Percentiles rank a stretch among this genome's conserved stretches.
phyloP scores from a whole-genome alignment of 257 asterid genomes.

The Solanum medicagineum region DNA sequence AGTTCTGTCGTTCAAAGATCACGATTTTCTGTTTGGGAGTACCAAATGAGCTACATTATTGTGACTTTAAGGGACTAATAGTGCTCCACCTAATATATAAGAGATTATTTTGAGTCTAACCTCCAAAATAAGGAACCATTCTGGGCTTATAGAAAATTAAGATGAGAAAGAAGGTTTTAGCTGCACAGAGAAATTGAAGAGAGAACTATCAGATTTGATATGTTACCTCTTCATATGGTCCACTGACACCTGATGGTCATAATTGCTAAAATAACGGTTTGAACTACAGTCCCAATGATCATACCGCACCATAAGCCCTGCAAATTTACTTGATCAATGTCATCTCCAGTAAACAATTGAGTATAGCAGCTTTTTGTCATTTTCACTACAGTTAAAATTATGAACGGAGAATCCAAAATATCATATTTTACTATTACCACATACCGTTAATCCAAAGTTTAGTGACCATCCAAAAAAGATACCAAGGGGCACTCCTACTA shows the following conservation, averaged over 20 bases:
- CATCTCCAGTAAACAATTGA: neutral
- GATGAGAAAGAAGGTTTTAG: neutral
- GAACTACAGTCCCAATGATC: constrained; percentile 42
- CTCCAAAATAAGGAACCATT: neutral
- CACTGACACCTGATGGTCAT: constrained; percentile 23
- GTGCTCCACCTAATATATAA: neutral
- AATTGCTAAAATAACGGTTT: constrained; percentile 25
- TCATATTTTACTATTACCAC: neutral
- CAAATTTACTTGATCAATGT: neutral
- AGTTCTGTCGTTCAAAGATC: neutral
- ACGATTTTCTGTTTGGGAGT: neutral
- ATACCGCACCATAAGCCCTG: constrained; percentile 63
- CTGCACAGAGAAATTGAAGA: neutral
- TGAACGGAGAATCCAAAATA: neutral
- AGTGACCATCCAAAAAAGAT: constrained; percentile 32
- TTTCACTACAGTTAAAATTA: neutral
- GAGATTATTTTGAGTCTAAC: neutral
- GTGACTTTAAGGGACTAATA: neutral
- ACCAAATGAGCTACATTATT: neutral
- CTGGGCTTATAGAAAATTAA: neutral
- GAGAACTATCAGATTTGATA: neutral
- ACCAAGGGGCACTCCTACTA: constrained; percentile 47
- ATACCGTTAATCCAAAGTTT: constrained; percentile 36
- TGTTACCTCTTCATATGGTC: constrained; percentile 10
- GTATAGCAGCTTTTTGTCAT: neutral